phyloP scores from a whole-genome alignment of 176 grass and related monocot genomes.

The Cenchrus americanus region DNA sequence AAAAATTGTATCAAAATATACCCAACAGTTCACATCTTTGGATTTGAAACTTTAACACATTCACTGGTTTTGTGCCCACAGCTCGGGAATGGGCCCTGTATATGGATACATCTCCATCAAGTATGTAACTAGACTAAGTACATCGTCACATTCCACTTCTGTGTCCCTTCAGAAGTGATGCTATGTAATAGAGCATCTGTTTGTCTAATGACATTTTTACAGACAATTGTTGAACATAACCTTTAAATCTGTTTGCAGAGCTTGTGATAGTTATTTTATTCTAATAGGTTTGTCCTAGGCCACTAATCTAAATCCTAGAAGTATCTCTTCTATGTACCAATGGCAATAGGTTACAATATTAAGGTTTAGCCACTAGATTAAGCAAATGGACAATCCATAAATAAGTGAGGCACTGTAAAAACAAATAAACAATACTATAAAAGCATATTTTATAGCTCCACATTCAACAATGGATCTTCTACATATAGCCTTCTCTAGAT shows the following conservation, averaged over 20 bases:
- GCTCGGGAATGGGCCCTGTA: neutral
- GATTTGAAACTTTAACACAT: neutral
- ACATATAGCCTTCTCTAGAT: neutral
- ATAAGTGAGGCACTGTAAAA: neutral
- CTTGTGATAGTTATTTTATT: neutral
- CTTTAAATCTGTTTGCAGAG: neutral
- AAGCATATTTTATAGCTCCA: neutral
- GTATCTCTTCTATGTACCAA: neutral
- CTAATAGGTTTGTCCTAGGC: neutral
- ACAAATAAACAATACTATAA: neutral
- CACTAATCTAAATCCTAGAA: neutral
- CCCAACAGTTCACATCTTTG: neutral
- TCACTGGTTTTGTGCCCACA: slow-evolving; percentile 11
- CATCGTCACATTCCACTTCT: neutral
- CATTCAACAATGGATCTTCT: neutral
- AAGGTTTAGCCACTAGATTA: neutral
- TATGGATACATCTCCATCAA: neutral
- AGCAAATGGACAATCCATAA: neutral
- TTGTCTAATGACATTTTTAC: neutral
- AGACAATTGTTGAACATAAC: neutral
- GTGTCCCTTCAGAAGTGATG: neutral
- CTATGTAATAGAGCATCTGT: neutral
- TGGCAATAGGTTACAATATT: neutral
- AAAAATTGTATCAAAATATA: slow-evolving; percentile 1
- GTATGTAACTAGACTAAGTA: neutral